These are phyloP conservation scores for Kurtzmaniella cleridarum DNA, from an alignment of 805 yeast genomes.

Conservation along the genomic window DNA sequence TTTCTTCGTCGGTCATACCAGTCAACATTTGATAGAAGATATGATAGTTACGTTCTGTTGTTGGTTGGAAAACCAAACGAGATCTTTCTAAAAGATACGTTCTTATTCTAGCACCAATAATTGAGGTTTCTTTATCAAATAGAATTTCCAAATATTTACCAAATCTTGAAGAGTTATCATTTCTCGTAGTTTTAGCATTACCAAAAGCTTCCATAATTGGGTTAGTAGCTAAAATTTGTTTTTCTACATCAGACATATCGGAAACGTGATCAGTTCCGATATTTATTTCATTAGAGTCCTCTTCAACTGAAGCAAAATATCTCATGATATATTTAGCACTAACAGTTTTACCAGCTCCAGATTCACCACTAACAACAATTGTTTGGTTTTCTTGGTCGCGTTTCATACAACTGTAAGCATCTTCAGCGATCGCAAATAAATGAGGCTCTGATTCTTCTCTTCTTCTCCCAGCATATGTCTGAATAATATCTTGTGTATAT, in stretches of 20 bases:
- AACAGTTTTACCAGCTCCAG: constrained; percentile 98
- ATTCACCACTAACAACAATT: constrained; percentile 94
- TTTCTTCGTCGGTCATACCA: constrained; percentile 59
- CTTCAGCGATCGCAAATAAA: constrained; percentile 95
- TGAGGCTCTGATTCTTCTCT: constrained; percentile 97
- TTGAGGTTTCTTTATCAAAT: constrained; percentile 67
- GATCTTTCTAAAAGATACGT: constrained; percentile 92
- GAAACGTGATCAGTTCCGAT: constrained; percentile 33
- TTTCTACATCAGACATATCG: constrained; percentile 87
- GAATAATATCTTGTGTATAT: constrained; percentile 88
- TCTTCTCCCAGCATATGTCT: constrained; percentile 87
- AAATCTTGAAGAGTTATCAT: constrained; percentile 95
- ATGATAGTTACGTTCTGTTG: constrained; percentile 88
- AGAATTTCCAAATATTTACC: constrained; percentile 93
- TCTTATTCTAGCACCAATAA: constrained; percentile 91
- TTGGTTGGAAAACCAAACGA: constrained; percentile 88
- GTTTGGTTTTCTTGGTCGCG: constrained; percentile 83
- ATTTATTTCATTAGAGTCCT: constrained; percentile 21
- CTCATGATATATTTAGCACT: constrained; percentile 97
- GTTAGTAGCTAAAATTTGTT: constrained; percentile 91
- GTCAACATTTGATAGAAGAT: constrained; percentile 84
- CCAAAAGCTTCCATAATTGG: constrained; percentile 98
- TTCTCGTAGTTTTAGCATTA: constrained; percentile 95
- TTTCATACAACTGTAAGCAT: constrained; percentile 93
- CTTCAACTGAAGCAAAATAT: constrained; percentile 91